Conservation (phyloP, 768 basidiomycete genomes). For the Hydnomerulius pinastri region DNA sequence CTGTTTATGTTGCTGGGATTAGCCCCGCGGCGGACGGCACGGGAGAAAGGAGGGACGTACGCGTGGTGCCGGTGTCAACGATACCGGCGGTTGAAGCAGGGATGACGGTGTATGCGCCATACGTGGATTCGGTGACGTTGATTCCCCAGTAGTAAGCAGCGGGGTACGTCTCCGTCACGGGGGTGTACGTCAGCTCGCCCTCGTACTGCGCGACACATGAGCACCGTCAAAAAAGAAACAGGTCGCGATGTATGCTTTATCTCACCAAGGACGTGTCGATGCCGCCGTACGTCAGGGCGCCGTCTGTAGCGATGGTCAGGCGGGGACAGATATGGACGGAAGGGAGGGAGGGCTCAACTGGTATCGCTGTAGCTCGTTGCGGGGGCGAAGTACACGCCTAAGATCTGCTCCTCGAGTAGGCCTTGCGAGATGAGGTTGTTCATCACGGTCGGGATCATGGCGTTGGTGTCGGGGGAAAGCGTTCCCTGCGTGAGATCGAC, state of each 20-base stretch:
- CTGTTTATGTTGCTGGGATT: constrained; percentile 1
- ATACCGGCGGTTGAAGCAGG: constrained; percentile 26
- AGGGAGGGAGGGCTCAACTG: constrained; percentile 6
- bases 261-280: constrained; percentile 18
- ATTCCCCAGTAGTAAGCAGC: constrained; percentile 31
- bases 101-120: constrained; percentile 15
- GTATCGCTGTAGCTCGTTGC: constrained; percentile 14
- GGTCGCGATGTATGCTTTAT: neutral
- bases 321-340: neutral
- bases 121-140: constrained; percentile 21
- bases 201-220: constrained; percentile 14
- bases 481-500: constrained; percentile 16
- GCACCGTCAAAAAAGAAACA: neutral
- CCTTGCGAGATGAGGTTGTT: constrained; percentile 24
- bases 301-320: constrained; percentile 15
- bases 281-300: constrained; percentile 30
- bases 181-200: constrained; percentile 25
- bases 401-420: constrained; percentile 13
- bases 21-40: neutral
- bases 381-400: constrained; percentile 27
- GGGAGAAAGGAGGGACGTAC: constrained; percentile 5
- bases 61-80: constrained; percentile 30
- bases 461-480: neutral
- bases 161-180: constrained; percentile 28
- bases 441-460: constrained; percentile 25